These are phyloP conservation scores for Hortaea werneckii DNA, from an alignment of 2,329 filamentous ascomycete genomes.

Conservation along the genomic window DNA sequence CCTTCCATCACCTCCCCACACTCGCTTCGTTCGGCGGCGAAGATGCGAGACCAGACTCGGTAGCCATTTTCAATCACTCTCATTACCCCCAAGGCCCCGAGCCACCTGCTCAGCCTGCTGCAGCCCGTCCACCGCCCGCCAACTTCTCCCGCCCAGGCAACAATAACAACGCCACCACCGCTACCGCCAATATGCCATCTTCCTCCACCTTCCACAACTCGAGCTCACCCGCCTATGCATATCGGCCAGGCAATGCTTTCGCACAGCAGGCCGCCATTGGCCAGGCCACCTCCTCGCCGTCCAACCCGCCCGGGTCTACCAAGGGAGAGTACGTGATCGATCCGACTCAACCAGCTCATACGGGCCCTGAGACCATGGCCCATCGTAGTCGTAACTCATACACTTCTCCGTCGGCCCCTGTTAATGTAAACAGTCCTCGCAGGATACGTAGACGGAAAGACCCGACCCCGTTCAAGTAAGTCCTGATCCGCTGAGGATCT, in stretches of 20 bases:
- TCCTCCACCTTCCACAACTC: conserved; percentile 10
- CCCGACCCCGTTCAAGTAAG: conserved; percentile 96
- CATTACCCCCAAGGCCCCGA: conserved; percentile 33
- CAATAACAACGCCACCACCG: too few species aligned
- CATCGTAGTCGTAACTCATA: conserved; percentile 94
- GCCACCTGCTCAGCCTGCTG: conserved; percentile 1
- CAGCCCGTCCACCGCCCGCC: conserved; percentile 11
- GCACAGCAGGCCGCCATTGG: conserved; percentile 5
- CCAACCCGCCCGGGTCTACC: conserved; percentile 1
- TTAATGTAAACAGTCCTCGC: conserved; percentile 84
- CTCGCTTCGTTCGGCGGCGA: conserved; percentile 56
- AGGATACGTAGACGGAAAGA: conserved; percentile 91
- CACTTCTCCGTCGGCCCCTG: conserved; percentile 81
- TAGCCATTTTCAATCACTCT: conserved; percentile 44
- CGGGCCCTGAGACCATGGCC: conserved; percentile 81
- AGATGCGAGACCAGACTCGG: conserved; percentile 49
- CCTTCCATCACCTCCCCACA: conserved; percentile 34
- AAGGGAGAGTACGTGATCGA: conserved; percentile 58
- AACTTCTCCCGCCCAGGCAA: conserved; percentile 24
- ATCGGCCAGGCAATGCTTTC: conserved; percentile 13
- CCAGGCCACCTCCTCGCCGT: conserved; percentile 13
- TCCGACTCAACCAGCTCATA: conserved; percentile 38
- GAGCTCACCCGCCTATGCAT: conserved; percentile 18
- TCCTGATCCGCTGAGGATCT: conserved; percentile 13
- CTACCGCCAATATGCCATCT: conserved; percentile 7